Evolutionary conservation across 2,329 filamentous ascomycete genomes (phyloP).

Genomic region (Penicillium freii): DNA sequence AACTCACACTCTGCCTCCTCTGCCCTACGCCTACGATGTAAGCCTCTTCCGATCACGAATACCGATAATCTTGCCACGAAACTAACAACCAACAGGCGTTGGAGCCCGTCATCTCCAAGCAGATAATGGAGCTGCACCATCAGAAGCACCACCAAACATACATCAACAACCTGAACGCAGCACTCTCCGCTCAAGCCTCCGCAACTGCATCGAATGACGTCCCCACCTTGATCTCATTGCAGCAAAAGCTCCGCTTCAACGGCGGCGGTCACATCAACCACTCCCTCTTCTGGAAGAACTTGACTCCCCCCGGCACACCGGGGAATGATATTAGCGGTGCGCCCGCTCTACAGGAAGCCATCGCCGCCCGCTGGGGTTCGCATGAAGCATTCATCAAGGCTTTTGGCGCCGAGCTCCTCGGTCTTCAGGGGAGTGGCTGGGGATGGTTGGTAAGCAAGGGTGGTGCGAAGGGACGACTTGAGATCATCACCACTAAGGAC

Average conservation of each 20-base stretch:
- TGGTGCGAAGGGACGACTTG: constrained; percentile 56
- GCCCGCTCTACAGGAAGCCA: constrained; percentile 59
- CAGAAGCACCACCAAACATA: constrained; percentile 92
- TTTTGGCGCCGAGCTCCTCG: constrained; percentile 65
- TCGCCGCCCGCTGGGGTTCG: constrained; percentile 66
- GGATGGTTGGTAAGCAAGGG: constrained; percentile 75
- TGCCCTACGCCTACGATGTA: constrained; percentile 71
- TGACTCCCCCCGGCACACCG: constrained; percentile 59
- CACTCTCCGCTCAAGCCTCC: constrained; percentile 62
- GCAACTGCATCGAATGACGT: constrained; percentile 60
- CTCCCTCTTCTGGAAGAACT: constrained; percentile 86
- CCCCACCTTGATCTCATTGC: constrained; percentile 64
- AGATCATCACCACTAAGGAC: constrained; percentile 79
- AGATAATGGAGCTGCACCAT: constrained; percentile 96
- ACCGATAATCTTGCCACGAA: constrained; percentile 44
- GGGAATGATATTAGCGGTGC: constrained; percentile 56
- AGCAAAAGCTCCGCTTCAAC: constrained; percentile 76
- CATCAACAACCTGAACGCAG: constrained; percentile 81
- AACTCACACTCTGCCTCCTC: constrained; percentile 60
- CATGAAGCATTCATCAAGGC: constrained; percentile 63
- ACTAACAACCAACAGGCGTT: constrained; percentile 64
- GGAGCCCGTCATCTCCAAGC: constrained; percentile 72
- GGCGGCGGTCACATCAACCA: constrained; percentile 93
- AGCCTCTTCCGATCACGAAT: constrained; percentile 31
- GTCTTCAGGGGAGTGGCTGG: constrained; percentile 82